Evolutionary conservation across 805 yeast genomes (phyloP).

Genomic region (Metschnikowia kunwiensis): DNA sequence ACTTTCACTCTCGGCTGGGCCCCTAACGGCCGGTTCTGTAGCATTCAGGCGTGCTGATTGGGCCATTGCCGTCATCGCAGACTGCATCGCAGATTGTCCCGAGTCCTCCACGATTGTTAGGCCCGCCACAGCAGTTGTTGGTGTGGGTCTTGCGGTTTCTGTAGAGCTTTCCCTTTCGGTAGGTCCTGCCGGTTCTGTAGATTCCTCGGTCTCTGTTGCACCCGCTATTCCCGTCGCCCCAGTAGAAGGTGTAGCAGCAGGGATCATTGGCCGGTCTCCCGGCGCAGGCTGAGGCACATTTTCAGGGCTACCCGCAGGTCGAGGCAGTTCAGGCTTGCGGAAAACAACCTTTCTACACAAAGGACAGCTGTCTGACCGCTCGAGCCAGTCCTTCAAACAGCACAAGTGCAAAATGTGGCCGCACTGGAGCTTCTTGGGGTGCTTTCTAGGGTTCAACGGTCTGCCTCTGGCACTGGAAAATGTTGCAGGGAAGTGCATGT

Average conservation of each 20-base stretch:
- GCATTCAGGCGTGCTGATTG: not conserved
- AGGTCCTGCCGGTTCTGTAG: no score
- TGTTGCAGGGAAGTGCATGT: conserved; percentile 54
- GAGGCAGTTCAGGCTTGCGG: no score
- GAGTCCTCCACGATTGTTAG: no score
- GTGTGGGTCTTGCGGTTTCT: no score
- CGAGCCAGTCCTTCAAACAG: conserved; percentile 90
- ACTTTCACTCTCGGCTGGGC: not conserved
- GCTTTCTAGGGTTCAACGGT: conserved; percentile 33
- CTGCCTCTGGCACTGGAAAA: conserved; percentile 24
- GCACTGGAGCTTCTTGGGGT: conserved; percentile 77
- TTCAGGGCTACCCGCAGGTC: no score
- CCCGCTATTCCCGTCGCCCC: not conserved
- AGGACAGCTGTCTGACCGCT: conserved; percentile 90
- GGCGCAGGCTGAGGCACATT: no score
- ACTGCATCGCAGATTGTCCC: not conserved
- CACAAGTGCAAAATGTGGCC: conserved; percentile 87
- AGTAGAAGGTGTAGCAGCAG: not conserved
- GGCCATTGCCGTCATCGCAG: not conserved
- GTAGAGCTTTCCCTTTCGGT: no score
- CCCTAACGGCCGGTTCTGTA: not conserved
- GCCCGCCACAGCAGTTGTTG: no score
- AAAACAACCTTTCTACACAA: conserved; percentile 75
- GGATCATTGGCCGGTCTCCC: not conserved
- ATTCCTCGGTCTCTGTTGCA: not conserved